Conservation (phyloP, 2,329 filamentous ascomycete genomes). For the Paecilomyces formosus region DNA sequence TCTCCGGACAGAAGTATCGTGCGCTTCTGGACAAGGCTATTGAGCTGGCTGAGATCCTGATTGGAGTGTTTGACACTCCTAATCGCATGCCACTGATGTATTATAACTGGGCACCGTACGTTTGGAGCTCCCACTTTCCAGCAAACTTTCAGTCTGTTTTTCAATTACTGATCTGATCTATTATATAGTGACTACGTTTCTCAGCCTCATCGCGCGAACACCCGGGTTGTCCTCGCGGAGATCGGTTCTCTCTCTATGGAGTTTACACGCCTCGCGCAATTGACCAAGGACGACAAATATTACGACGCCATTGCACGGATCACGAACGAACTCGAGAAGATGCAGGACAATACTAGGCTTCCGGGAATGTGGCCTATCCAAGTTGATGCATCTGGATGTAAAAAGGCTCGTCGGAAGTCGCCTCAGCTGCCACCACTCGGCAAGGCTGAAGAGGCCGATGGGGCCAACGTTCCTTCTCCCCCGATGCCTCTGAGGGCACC, state of each 20-base stretch:
- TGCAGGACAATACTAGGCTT: conserved; percentile 63
- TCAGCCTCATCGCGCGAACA: conserved; percentile 56
- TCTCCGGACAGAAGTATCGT: conserved; percentile 63
- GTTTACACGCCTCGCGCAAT: conserved; percentile 79
- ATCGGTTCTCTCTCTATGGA: conserved; percentile 76
- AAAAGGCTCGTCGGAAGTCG: conserved; percentile 27
- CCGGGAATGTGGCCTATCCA: conserved; percentile 74
- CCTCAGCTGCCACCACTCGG: conserved; percentile 1
- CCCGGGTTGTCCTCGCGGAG: conserved; percentile 55
- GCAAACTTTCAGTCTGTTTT: no score
- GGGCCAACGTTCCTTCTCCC: conserved; percentile 1
- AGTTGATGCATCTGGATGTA: conserved; percentile 74
- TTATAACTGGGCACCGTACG: conserved; percentile 66
- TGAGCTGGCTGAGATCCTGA: conserved; percentile 71
- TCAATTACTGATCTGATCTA: conserved; percentile 5
- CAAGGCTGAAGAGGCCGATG: conserved; percentile 6
- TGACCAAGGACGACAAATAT: conserved; percentile 74
- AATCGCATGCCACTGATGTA: conserved; percentile 85
- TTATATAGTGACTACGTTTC: conserved; percentile 43
- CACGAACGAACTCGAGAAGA: conserved; percentile 68
- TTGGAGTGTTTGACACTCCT: conserved; percentile 81
- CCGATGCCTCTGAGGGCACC: conserved; percentile 8
- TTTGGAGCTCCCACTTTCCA: conserved; percentile 7
- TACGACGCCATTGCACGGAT: conserved; percentile 86
- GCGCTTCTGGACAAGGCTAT: conserved; percentile 69